phyloP scores from a whole-genome alignment of 495 filamentous ascomycete genomes.

The Haplographium delicatum region DNA sequence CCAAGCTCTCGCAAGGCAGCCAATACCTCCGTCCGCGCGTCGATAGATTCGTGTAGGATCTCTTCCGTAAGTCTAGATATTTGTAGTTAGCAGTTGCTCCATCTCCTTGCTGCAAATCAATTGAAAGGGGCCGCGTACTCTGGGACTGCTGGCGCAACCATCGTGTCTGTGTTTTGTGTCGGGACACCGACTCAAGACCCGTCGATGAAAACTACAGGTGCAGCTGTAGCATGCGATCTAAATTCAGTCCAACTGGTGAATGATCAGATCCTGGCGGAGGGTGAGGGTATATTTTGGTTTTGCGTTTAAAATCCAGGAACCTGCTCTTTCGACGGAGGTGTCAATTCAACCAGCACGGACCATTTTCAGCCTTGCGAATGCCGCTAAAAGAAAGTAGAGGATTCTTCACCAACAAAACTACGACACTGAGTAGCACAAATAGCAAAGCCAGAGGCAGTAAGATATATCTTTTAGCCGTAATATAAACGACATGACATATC shows the following conservation, averaged over 20 bases:
- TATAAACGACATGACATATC: too few relatives aligned
- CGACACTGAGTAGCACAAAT: too few relatives aligned
- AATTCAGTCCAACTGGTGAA: neutral
- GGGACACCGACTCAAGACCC: neutral
- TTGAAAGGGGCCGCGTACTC: conserved; percentile 73
- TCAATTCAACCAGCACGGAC: conserved; percentile 4
- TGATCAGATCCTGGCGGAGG: neutral
- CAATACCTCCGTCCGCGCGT: conserved; percentile 82
- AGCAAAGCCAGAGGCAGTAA: too few relatives aligned
- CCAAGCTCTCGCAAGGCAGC: conserved; percentile 83
- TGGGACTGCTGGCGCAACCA: conserved; percentile 86
- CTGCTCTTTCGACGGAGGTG: neutral
- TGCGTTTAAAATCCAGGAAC: neutral
- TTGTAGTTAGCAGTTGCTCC: neutral
- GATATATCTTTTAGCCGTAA: too few relatives aligned
- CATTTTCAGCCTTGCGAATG: conserved; percentile 1
- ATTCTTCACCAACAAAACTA: too few relatives aligned
- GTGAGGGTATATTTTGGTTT: neutral
- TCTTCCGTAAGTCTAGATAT: conserved; percentile 77
- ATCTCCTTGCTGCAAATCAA: neutral
- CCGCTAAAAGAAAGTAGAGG: too few relatives aligned
- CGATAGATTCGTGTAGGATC: conserved; percentile 79
- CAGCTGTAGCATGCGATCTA: conserved; percentile 6
- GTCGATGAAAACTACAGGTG: neutral
- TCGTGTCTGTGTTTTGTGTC: conserved; percentile 29